A percentile compares a stretch with the other conserved stretches of the same genome.
These are phyloP conservation scores for Dendrobium huoshanense DNA, from an alignment of 106 monocot genomes.

Conservation along the genomic window DNA sequence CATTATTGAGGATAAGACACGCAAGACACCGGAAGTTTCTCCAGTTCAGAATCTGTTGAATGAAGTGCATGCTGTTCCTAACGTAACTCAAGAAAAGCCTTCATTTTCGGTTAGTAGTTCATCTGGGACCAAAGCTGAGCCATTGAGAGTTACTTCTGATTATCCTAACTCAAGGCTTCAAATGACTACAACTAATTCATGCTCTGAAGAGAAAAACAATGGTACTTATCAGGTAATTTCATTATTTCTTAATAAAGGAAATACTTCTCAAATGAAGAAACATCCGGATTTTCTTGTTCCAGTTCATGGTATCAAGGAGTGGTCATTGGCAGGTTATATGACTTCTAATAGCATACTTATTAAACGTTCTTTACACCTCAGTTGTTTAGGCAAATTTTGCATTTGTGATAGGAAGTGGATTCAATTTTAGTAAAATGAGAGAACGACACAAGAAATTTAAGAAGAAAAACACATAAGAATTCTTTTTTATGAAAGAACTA, in stretches of 20 bases:
- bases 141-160: background rate
- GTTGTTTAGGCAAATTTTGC: background rate
- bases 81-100: background rate
- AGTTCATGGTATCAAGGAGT: background rate
- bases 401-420: background rate
- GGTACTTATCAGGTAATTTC: slow-evolving; percentile 14
- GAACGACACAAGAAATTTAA: too few relatives aligned
- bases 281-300: background rate
- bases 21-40: background rate
- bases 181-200: background rate
- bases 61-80: background rate
- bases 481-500: too few relatives aligned
- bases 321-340: background rate
- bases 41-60: background rate
- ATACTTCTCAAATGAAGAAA: background rate
- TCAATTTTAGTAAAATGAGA: too few relatives aligned
- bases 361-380: background rate
- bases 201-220: background rate
- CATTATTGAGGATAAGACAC: slow-evolving; percentile 1
- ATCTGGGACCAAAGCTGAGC: background rate
- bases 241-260: background rate
- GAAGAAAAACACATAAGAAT: too few relatives aligned
- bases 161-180: background rate
- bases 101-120: background rate
- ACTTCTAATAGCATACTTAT: background rate